A percentile compares a stretch with the other conserved stretches of the same genome.
phyloP scores from a whole-genome alignment of 176 grass and related monocot species.

The Oryza punctata region DNA sequence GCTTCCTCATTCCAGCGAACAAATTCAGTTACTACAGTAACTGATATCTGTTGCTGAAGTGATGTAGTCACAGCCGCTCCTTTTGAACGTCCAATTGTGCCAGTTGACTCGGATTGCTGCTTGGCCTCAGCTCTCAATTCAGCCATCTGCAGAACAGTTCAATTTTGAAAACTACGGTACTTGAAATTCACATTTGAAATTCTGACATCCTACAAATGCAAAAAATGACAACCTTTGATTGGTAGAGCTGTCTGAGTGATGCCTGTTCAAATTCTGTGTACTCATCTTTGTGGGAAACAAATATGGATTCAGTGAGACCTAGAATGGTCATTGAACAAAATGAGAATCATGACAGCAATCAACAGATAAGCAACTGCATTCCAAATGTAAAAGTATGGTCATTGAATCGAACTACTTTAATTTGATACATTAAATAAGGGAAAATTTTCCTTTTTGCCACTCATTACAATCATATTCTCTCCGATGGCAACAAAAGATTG shows the following conservation, averaged over 20 bases:
- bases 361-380: constrained; percentile 28
- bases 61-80: constrained; percentile 64
- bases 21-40: constrained; percentile 94
- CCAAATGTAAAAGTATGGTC: constrained; percentile 9
- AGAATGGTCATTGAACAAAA: constrained; percentile 20
- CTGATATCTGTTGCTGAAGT: constrained; percentile 83
- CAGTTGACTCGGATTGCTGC: constrained; percentile 84
- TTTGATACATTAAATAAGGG: background rate
- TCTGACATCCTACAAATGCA: constrained; percentile 31
- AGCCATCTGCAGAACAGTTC: constrained; percentile 61
- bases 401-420: background rate
- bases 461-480: too few relatives aligned
- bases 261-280: constrained; percentile 97
- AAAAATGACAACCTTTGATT: constrained; percentile 72
- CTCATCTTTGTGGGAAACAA: constrained; percentile 89
- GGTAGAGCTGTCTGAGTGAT: constrained; percentile 81
- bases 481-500: too few relatives aligned
- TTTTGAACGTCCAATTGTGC: constrained; percentile 85
- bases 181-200: constrained; percentile 19
- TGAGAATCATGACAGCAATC: constrained; percentile 10
- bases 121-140: constrained; percentile 81
- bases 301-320: constrained; percentile 94
- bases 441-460: too few relatives aligned
- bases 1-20: constrained; percentile 98
- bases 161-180: constrained; percentile 21